Base-by-base conservation (phyloP, 1,284 basidiomycete species). In the Trametes polyzona region DNA sequence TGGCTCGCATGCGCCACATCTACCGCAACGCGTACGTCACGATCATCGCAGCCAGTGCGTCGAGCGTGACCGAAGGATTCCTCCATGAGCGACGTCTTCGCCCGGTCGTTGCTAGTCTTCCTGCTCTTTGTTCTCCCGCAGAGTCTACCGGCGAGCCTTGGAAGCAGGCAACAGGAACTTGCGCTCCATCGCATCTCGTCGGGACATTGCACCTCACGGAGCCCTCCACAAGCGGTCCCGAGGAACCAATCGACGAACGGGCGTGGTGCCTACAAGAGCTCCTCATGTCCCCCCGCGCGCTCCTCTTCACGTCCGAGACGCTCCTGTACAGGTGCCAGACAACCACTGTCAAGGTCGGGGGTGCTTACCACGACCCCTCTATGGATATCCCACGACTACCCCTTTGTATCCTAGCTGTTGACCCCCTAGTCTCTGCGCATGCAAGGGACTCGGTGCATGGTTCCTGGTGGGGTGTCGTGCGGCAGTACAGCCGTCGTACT, bases 241-340 rank as follows among this genome's bases (percentile, higher is more conserved):
- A 21, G 36, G 36, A 57, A 35, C 47, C 57, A 10, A 40, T 62
- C 27, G 44, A 42, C 36, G 24, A 48, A 27, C 57, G 58, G 8
- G 61, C 51, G 4, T 62, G 61, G 61, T 62, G 61, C 49, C 37
- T 62, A 14, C 40, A 56, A 19, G 57, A 62, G 47, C 47, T 43
- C 26, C 37, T 62, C 14, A 47, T 62, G 26, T 59, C 61, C 14
- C 36, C 57, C 4, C 50, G 61, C 19, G 43, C 54, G 17, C 55
- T 62, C 29, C 47, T 59, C 16, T 62, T 54, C 27, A 47, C 61
- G 6, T 57, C 61, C 5, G 47, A 62, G 29, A 59, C 61, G 10
- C 48, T 62, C 16, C 61, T 59, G 36, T 55, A 47, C 46, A 57
- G 53, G 7, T 62, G 61, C 41, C 61, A 48, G 27, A 51, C 54